Base-by-base conservation (phyloP, 352 stramenopile species). In the Pythium diclinum region DNA sequence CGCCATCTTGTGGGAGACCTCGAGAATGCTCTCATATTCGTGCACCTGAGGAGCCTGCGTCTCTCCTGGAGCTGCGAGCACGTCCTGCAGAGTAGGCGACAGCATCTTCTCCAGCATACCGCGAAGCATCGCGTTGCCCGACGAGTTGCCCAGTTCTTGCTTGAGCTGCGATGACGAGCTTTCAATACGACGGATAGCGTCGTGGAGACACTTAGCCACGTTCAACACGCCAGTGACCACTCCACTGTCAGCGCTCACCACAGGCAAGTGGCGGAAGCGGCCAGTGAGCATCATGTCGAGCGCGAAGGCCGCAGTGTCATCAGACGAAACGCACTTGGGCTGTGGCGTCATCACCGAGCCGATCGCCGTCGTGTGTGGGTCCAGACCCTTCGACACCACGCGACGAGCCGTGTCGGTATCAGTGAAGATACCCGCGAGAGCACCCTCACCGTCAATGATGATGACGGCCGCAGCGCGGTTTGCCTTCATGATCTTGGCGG, bases 141-240 rank as follows among this genome's bases (percentile, higher is more conserved):
- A 69, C 32, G 70, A 86, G 38, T 79, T 84, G 9, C 79, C 83
- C 17, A 94, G 68, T 49, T 95, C 83, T 65, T 95, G 81, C 63
- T 96, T 83, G 10, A 93, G 71, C 28, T 83, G 79, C 5, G 83
- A 81, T n/a, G 85, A 89, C 47, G 87, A 86, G 36, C 77, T 87
- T 56, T 99, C 97, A 38, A 99, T 92, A 56, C 97, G 96, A n/a
- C 83, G 85, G 68, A 99, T 99, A 3, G 96, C 97, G 80, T 99
- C 97, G 73, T 99, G 97, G 55, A 99, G 72, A 63, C 97, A 99
- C 78, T 99, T 99, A 1, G 95, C 95, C 55, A 99, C 98, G 65
- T 99, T 98, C 11, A 99, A 78, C 11, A 99, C 65, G 11, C 97
- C 97, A 14, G 97, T 91, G 40, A 99, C 95, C 21, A 81, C 85